Base-by-base conservation (phyloP, 345 rosid species). In the Citrus inodora region DNA sequence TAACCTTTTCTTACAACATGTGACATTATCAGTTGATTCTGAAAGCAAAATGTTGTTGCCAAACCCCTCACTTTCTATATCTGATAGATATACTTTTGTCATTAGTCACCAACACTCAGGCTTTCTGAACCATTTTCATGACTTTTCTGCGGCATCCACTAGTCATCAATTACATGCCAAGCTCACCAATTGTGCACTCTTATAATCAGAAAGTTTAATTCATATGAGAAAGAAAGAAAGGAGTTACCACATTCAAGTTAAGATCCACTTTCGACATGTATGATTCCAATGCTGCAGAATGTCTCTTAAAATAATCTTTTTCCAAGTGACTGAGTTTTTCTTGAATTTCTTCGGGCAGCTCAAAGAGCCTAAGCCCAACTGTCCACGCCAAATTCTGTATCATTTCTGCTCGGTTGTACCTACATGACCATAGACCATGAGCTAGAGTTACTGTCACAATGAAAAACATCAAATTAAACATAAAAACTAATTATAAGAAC, bases 331-430 rank as follows among this genome's bases (percentile, higher is more conserved):
- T 90, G 72, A 95, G 90, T 87, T 90, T 94, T 82, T 83, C 92
- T 78, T 88, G 87, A 73, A 96, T 89, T 71, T 92, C 97, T 77
- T 85, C 77, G 2, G 97, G 98, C 77, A 93, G 91, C 71, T 88
- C 93, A 77, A 85, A 75, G 76, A 90, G 90, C 85, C 88, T 90
- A 38, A 90, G 88, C 61, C 96, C 97, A 11, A 94, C 84, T 25
- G 84, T 89, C 98, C 98, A 92, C 6, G 83, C 88, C 82, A 93
- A 81, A 82, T 86, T 93, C 76, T 87, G 90, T 73, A 94, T 87
- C 71, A 85, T 88, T 76, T 92, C 98, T 24, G 97, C 94, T 70
- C 99, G 82, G 78, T 92, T 96, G 82, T 91, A 85, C 87, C 98
- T 93, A 85, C 76, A 83, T 3, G 73, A 65, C n/a, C 58, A 79